Percentiles rank a stretch among this genome's conserved stretches.
Evolutionary conservation across 495 filamentous ascomycete genomes (phyloP).

Genomic region (Astrocystis sublimbata): DNA sequence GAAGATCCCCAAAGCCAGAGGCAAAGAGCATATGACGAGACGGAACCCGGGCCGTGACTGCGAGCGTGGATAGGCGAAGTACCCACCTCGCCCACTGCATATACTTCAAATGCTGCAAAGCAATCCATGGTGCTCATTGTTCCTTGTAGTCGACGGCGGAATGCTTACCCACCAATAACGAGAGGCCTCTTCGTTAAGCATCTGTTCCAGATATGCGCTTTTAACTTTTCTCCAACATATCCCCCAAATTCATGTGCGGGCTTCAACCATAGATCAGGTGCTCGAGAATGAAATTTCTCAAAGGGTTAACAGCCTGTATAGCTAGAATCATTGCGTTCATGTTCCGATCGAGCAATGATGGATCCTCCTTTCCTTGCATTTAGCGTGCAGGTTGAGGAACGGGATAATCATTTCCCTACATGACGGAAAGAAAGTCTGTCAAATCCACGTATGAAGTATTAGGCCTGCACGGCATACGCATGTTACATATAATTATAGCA

Average conservation of each 20-base stretch:
- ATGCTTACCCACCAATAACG: conserved; percentile 30
- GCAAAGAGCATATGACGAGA: conserved; percentile 13
- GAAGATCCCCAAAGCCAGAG: neutral
- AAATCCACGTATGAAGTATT: neutral
- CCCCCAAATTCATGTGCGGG: conserved; percentile 24
- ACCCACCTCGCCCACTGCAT: no score
- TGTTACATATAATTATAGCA: conserved; percentile 6
- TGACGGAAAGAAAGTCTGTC: neutral
- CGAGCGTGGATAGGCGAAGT: conserved; percentile 9
- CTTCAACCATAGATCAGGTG: conserved; percentile 13
- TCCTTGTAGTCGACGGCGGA: conserved; percentile 20
- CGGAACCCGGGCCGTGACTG: conserved; percentile 25
- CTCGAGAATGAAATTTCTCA: neutral
- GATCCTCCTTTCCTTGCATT: neutral
- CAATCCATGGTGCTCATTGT: neutral
- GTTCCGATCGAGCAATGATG: neutral
- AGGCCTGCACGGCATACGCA: neutral
- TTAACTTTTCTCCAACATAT: conserved; percentile 10
- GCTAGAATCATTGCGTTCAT: neutral
- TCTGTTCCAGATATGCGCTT: neutral
- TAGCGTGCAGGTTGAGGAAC: neutral
- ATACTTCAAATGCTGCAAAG: conserved; percentile 6
- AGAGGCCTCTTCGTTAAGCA: neutral
- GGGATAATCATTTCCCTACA: neutral
- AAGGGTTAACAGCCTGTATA: neutral